Evolutionary conservation across 2,329 filamentous ascomycete species (phyloP), one percentile per base, ranked within the genome.

Genomic region (Fusarium transvaalense): DNA sequence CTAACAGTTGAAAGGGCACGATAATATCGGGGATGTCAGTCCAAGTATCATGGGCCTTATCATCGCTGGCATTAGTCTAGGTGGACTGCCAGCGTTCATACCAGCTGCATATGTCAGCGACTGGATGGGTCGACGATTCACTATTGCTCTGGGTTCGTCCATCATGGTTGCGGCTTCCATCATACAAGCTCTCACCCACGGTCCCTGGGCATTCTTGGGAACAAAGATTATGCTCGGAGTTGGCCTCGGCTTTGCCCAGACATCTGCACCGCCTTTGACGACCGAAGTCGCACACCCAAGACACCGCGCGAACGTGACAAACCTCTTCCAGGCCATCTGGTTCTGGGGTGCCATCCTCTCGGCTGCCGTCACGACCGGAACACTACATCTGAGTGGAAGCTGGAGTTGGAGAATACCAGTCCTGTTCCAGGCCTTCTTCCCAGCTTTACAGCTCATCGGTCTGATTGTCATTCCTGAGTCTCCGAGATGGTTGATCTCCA

Each of bases 401-500:
- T 69, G 68, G 68, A 52, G 61, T 12, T 71, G 68, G 68, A 53
- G 68, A 17, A 27, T 71, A 3, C 68, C 64, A 0, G 59, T 52
- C 1, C 42, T 71, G 2, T 58, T 71, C 14, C 68, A 71, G 13
- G 61, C 25, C 0, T 42, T 68, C 27, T 63, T 66, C 1, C 65
- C 59, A 2, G 35, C 23, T 2, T 43, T 66, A 1, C 69, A 71
- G 19, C 46, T 72, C 1, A 2, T 52, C 2, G 37, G 65, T 0
- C 57, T 69, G 1, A 34, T 41, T 3, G 34, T 64, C 7, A 52
- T 68, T 4, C 63, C 61, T 1, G 86, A 87, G 66, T 83, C 80
- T 2, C 85, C 85, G 0, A 79, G 85, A 65, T 76, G 70, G 71
- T 56, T 76, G 6, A 68, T 76, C 25, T 69, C 70, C 27, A 66